Conservation (phyloP, 768 basidiomycete species). For the Cystobasidium tubakii region DNA sequence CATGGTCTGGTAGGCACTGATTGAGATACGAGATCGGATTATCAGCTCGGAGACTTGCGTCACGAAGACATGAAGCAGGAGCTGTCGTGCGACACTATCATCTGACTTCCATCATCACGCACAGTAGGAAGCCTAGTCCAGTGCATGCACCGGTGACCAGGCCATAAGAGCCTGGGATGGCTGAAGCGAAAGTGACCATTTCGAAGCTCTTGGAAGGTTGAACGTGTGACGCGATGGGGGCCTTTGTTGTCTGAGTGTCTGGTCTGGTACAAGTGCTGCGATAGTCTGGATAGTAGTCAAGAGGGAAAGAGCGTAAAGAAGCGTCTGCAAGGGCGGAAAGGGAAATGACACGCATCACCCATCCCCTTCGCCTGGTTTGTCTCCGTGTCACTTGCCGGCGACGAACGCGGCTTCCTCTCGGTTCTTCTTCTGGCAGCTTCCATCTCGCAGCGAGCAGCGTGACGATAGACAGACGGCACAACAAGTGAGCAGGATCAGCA, state of each 20-base stretch:
- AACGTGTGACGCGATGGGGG: not conserved
- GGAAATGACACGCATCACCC: not conserved
- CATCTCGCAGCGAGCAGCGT: not conserved
- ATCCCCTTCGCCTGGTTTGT: not conserved
- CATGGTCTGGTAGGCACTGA: conserved; percentile 15
- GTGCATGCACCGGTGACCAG: not conserved
- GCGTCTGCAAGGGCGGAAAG: not conserved
- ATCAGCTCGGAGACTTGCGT: no score
- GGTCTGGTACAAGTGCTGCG: no score
- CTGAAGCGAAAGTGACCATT: conserved; percentile 6
- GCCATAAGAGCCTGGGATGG: conserved; percentile 2
- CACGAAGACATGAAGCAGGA: no score
- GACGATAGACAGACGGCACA: no score
- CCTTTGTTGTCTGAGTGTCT: no score
- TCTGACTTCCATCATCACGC: not conserved
- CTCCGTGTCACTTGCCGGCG: not conserved
- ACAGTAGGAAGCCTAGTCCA: not conserved
- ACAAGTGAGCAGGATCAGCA: no score
- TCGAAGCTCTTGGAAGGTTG: no score
- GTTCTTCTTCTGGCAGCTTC: not conserved
- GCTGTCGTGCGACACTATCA: no score
- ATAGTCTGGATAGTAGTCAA: not conserved
- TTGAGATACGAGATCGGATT: not conserved
- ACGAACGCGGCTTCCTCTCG: not conserved
- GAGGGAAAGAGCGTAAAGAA: not conserved